phyloP scores from a whole-genome alignment of 108 stramenopile genomes.

The Discostella pseudostelligera region DNA sequence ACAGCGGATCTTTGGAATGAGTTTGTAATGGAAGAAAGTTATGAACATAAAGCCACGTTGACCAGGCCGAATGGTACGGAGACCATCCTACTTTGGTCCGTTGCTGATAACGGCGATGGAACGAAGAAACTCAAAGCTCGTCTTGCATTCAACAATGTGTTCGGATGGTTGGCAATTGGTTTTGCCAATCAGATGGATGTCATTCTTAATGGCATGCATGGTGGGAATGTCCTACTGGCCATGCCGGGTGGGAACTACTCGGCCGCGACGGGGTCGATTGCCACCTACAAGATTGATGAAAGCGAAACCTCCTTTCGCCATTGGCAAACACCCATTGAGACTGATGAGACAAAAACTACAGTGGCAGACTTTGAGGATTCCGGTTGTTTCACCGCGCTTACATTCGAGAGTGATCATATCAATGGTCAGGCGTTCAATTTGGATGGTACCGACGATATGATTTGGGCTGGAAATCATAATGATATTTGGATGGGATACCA shows the following conservation, averaged over 20 bases:
- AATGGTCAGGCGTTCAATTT: constrained; percentile 38
- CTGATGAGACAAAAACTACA: constrained; percentile 20
- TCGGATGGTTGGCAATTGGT: constrained; percentile 56
- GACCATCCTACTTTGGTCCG: constrained; percentile 44
- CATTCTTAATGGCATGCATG: constrained; percentile 51
- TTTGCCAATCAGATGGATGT: constrained; percentile 38
- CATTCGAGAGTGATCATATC: constrained; percentile 54
- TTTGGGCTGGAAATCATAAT: constrained; percentile 63
- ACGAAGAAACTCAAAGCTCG: constrained; percentile 41
- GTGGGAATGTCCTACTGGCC: constrained; percentile 52
- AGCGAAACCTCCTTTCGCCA: constrained; percentile 50
- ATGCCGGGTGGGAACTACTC: constrained; percentile 50
- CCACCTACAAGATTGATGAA: constrained; percentile 49
- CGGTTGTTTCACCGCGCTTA: constrained; percentile 65
- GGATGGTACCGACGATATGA: constrained; percentile 56
- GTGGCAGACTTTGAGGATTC: constrained; percentile 13
- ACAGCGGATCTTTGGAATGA: constrained; percentile 35
- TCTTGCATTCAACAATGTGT: constrained; percentile 51
- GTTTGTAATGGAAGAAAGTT: constrained; percentile 11
- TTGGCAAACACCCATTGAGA: constrained; percentile 50
- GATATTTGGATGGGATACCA: constrained; percentile 61
- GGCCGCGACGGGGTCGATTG: constrained; percentile 39
- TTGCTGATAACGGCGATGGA: constrained; percentile 31
- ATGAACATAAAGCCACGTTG: constrained; percentile 23
- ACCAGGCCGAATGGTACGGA: constrained; percentile 28